Evolutionary conservation across 164 flowering plant species (phyloP), one percentile per base, ranked within the genome.

Genomic region (Paratinospora sagittata): DNA sequence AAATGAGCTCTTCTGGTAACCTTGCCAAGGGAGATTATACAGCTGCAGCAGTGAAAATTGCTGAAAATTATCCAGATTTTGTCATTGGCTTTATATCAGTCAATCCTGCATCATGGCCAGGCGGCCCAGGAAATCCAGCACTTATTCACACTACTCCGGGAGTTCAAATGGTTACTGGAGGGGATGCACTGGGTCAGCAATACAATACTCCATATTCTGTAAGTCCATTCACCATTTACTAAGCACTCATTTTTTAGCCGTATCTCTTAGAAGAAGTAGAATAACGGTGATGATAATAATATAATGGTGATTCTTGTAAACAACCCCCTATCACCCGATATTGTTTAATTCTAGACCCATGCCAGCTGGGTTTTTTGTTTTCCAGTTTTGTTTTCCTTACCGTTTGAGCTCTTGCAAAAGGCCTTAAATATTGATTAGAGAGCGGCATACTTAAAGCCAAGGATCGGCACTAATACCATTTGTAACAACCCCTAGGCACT

Each of bases 1-100:
- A 95, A 84, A 95, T 95, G 99, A 95, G 99, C 81, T 95, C 99
- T 43, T 83, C 97, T 69, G 99, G 97, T 73, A 95, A 88, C 75
- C 85, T 95, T 75, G 99, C 99, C 67, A 91, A 66, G 57, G 98
- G 98, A 55, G 98, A 95, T 67, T 95, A 95, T 81, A 92, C 97
- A n/a, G 87, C 96, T 66, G 92, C 94, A 64, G 99, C 98, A 1
- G 90, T 80, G 24, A 92, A 91, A 77, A 90, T 95, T 77, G 97
- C 98, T 13, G 92, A 86, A 75, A 87, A 84, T 16, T 92, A 95
- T 84, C 81, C 94, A 37, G 99, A 95, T 83, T 95, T 95, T 84
- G 97, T 95, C 6, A 91, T 95, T 71, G 99, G 98, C 12, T 95
- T 95, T 77, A 92, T 95, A 72, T 95, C 99, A 17, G 99, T 95